phyloP scores from a whole-genome alignment of 176 grass and related monocot genomes.

The Saccharum officinarum region DNA sequence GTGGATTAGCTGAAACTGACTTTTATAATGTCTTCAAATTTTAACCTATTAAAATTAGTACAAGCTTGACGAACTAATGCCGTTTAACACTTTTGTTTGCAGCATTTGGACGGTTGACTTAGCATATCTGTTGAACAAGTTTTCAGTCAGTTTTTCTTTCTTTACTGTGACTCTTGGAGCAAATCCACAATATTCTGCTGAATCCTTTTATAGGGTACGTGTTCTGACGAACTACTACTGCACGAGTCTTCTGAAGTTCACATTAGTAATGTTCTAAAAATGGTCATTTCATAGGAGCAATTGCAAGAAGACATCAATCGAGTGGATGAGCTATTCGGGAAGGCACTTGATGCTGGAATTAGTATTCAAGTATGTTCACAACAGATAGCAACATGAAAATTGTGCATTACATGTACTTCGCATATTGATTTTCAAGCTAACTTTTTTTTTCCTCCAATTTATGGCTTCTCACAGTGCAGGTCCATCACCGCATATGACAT shows the following conservation, averaged over 20 bases:
- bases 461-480: slow-evolving; percentile 77
- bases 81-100: slow-evolving; percentile 19
- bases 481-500: slow-evolving; percentile 84
- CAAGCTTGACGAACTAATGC: slow-evolving; percentile 6
- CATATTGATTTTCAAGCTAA: slow-evolving; percentile 33
- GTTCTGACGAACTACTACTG: background rate
- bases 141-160: slow-evolving; percentile 87
- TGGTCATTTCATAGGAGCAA: slow-evolving; percentile 67
- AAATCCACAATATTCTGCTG: slow-evolving; percentile 82
- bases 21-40: slow-evolving; percentile 18
- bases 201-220: slow-evolving; percentile 84
- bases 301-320: slow-evolving; percentile 85
- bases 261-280: slow-evolving; percentile 21
- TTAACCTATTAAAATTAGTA: background rate
- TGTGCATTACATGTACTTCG: background rate
- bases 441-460: slow-evolving; percentile 32
- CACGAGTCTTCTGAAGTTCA: slow-evolving; percentile 1
- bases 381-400: slow-evolving; percentile 6
- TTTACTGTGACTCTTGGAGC: slow-evolving; percentile 89
- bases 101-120: slow-evolving; percentile 95
- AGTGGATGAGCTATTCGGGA: slow-evolving; percentile 77
- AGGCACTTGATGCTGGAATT: slow-evolving; percentile 84
- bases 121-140: slow-evolving; percentile 80
- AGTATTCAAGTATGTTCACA: slow-evolving; percentile 78
- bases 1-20: background rate